Evolutionary conservation across 2,329 filamentous ascomycete species (phyloP).

Genomic region (Penicillium glabrum): DNA sequence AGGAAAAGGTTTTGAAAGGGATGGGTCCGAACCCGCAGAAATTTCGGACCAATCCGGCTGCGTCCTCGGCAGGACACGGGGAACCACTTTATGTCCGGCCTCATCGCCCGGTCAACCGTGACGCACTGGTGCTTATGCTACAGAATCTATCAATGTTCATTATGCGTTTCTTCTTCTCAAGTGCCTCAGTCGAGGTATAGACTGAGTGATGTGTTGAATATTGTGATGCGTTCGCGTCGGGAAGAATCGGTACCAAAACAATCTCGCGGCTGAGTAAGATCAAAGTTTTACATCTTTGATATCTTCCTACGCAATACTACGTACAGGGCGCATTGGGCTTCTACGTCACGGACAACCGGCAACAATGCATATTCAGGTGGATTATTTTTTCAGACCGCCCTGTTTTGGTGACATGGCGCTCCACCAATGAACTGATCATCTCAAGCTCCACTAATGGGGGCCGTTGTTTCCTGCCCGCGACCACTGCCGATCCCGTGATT

Average conservation of each 20-base stretch:
- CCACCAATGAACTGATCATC: neutral
- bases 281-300: neutral
- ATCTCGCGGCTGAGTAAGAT: neutral
- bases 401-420: neutral
- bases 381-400: neutral
- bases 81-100: slow-evolving; percentile 2
- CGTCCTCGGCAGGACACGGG: slow-evolving; percentile 9
- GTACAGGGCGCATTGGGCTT: neutral
- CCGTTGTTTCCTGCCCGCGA: neutral
- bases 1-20: slow-evolving; percentile 16
- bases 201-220: neutral
- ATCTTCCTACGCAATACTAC: neutral
- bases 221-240: neutral
- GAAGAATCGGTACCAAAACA: slow-evolving; percentile 1
- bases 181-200: neutral
- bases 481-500: neutral
- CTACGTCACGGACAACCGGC: slow-evolving; percentile 21
- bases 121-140: neutral
- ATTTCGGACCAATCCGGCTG: slow-evolving; percentile 13
- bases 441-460: neutral
- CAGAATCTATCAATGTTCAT: neutral
- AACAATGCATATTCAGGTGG: slow-evolving; percentile 1
- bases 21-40: slow-evolving; percentile 7
- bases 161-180: neutral
- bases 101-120: slow-evolving; percentile 10